Conservation (phyloP, 768 basidiomycete species). For the Tulasnella sp. region DNA sequence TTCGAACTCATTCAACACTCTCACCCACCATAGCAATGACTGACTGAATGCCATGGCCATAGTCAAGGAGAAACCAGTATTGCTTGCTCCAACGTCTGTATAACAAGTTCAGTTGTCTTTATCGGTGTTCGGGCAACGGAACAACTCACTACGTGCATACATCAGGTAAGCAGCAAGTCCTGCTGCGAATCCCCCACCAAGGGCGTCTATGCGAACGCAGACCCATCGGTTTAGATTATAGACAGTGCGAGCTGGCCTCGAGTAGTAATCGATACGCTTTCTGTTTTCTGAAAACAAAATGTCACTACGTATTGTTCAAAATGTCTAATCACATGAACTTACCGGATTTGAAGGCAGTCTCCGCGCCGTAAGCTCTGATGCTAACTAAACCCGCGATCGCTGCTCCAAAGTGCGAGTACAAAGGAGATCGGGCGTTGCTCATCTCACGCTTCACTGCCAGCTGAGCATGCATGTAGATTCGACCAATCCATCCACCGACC, state of each 20-base stretch:
- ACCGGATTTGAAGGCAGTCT: conserved; percentile 23
- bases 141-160: conserved; percentile 27
- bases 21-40: conserved; percentile 37
- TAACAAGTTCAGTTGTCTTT: neutral
- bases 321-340: too few relatives aligned
- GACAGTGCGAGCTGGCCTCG: conserved; percentile 34
- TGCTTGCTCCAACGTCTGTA: conserved; percentile 31
- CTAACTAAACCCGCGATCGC: conserved; percentile 25
- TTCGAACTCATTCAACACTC: conserved; percentile 36
- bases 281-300: too few relatives aligned
- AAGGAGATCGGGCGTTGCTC: conserved; percentile 28
- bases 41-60: conserved; percentile 44
- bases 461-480: conserved; percentile 30
- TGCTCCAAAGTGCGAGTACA: conserved; percentile 28
- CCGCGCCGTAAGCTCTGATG: conserved; percentile 29
- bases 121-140: neutral
- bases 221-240: conserved; percentile 46
- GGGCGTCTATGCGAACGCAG: conserved; percentile 41
- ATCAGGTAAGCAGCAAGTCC: conserved; percentile 44
- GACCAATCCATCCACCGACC: conserved; percentile 25
- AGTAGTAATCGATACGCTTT: conserved; percentile 42
- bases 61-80: conserved; percentile 30
- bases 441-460: conserved; percentile 29
- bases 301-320: too few relatives aligned
- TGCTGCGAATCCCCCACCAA: conserved; percentile 44